These are phyloP conservation scores for Paragyromitra xinjiangensis DNA, from an alignment of 495 filamentous ascomycete species.

Conservation along the genomic window DNA sequence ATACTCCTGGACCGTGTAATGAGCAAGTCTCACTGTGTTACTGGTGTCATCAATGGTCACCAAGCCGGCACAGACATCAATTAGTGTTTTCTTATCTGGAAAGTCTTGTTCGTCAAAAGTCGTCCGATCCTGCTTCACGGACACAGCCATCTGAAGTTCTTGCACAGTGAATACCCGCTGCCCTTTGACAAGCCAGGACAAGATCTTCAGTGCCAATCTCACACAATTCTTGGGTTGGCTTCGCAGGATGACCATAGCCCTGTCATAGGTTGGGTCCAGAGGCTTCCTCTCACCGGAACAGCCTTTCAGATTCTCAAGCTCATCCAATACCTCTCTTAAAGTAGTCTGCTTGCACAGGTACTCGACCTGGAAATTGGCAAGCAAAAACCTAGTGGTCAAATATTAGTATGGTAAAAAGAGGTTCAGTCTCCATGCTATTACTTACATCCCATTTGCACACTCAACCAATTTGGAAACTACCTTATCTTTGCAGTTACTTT, in stretches of 20 bases:
- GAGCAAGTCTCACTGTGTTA: background rate
- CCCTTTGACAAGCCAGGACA: background rate
- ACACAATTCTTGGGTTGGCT: background rate
- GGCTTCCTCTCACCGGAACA: background rate
- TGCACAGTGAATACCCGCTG: background rate
- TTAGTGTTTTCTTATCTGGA: background rate
- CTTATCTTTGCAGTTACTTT: background rate
- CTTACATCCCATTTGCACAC: background rate
- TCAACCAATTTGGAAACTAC: background rate
- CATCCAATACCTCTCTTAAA: background rate
- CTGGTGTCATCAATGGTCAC: background rate
- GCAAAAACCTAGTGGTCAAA: background rate
- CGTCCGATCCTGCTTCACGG: background rate
- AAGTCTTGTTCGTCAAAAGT: background rate
- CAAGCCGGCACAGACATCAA: background rate
- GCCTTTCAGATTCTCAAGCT: background rate
- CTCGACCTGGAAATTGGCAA: background rate
- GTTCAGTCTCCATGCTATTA: background rate
- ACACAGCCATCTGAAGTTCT: slow-evolving; percentile 3
- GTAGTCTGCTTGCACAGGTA: background rate
- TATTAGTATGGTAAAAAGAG: background rate
- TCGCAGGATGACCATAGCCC: background rate
- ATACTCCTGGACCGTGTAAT: slow-evolving; percentile 1
- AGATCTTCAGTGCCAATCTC: background rate
- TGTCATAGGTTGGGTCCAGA: background rate